Conservation (phyloP, 495 filamentous ascomycete genomes). For the Penicillium samsonianum region DNA sequence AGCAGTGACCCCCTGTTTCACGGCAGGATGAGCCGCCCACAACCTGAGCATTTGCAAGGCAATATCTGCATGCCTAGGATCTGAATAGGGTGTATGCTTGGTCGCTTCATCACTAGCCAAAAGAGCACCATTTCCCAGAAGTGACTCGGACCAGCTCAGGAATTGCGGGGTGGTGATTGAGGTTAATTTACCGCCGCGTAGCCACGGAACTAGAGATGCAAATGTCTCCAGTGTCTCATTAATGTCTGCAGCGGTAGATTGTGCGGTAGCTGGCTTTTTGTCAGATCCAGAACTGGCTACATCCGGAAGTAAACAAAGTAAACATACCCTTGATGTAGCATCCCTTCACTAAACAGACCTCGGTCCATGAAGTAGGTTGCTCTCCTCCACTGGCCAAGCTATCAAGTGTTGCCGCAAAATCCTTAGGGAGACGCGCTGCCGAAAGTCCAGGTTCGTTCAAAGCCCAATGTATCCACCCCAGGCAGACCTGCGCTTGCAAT, state of each 20-base stretch:
- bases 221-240: constrained; percentile 64
- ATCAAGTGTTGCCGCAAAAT: constrained; percentile 54
- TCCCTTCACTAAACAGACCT: constrained; percentile 75
- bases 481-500: constrained; percentile 76
- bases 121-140: constrained; percentile 70
- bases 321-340: constrained; percentile 67
- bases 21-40: constrained; percentile 44
- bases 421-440: constrained; percentile 60
- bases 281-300: constrained; percentile 12
- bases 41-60: constrained; percentile 42
- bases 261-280: constrained; percentile 52
- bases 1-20: constrained; percentile 52
- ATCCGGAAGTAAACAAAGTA: neutral
- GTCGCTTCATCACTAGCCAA: constrained; percentile 58
- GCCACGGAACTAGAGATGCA: constrained; percentile 59
- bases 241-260: constrained; percentile 54
- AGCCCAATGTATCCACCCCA: constrained; percentile 81
- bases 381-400: constrained; percentile 48
- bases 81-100: constrained; percentile 31
- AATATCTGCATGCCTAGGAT: constrained; percentile 34
- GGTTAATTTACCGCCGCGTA: constrained; percentile 42
- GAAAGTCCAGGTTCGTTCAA: constrained; percentile 66
- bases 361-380: constrained; percentile 66
- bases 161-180: constrained; percentile 50
- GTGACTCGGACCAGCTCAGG: constrained; percentile 74